phyloP scores from a whole-genome alignment of 2,329 filamentous ascomycete genomes.

The Fusarium stilboides region DNA sequence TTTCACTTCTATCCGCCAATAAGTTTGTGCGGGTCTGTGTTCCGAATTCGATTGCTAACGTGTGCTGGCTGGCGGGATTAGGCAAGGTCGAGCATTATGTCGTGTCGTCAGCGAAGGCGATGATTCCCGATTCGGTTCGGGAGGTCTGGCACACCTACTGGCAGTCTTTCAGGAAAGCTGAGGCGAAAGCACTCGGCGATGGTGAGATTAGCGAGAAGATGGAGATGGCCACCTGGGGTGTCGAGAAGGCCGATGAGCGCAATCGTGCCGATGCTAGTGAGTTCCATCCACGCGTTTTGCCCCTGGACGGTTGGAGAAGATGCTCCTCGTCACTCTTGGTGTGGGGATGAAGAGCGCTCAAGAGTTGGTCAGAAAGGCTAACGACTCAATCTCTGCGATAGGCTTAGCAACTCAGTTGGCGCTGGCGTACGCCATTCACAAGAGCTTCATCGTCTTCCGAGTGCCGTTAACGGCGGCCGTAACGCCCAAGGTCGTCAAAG shows the following conservation, averaged over 20 bases:
- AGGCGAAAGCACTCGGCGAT: constrained; percentile 60
- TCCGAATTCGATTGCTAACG: constrained; percentile 32
- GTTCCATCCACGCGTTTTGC: constrained; percentile 56
- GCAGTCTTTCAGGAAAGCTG: constrained; percentile 62
- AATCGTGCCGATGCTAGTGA: constrained; percentile 81
- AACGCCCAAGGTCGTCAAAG: constrained; percentile 94
- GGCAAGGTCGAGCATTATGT: constrained; percentile 77
- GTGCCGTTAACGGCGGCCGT: constrained; percentile 92
- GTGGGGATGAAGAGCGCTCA: constrained; percentile 19
- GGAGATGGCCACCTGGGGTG: constrained; percentile 71
- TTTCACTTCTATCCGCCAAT: constrained; percentile 18
- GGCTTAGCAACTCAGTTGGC: constrained; percentile 85
- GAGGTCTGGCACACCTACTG: constrained; percentile 67
- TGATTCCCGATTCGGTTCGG: constrained; percentile 74
- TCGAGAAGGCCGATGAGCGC: constrained; percentile 73
- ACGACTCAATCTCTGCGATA: constrained; percentile 52
- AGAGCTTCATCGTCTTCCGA: constrained; percentile 96
- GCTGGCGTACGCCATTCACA: constrained; percentile 96
- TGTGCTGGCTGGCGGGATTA: constrained; percentile 48
- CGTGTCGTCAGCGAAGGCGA: constrained; percentile 69
- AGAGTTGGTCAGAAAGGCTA: constrained; percentile 39
- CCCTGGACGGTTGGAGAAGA: constrained; percentile 24
- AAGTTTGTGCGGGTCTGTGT: not conserved
- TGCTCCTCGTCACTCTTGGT: constrained; percentile 9
- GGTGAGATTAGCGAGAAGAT: constrained; percentile 62